Evolutionary conservation across 2,329 filamentous ascomycete genomes (phyloP).

Genomic region (Zymoseptoria tritici): DNA sequence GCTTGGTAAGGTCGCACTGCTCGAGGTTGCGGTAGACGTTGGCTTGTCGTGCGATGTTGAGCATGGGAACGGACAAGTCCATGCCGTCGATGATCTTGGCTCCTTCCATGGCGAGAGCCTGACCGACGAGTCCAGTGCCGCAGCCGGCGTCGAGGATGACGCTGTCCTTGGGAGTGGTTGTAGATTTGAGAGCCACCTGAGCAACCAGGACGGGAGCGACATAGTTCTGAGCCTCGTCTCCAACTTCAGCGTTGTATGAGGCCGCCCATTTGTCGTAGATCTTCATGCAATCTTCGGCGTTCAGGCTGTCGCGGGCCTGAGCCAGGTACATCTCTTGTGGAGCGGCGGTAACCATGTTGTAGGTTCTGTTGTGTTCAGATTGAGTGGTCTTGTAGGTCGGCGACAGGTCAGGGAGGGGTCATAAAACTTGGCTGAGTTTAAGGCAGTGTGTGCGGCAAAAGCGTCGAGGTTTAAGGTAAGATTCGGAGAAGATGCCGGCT

Average conservation of each 20-base stretch:
- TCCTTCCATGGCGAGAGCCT: conserved; percentile 39
- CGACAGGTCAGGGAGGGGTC: neutral
- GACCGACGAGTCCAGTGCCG: conserved; percentile 48
- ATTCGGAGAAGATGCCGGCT: neutral
- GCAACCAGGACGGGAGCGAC: conserved; percentile 28
- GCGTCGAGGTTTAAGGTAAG: neutral
- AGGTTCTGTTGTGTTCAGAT: neutral
- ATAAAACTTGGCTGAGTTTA: neutral
- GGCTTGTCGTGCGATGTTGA: conserved; percentile 44
- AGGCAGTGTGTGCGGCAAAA: neutral
- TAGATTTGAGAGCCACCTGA: neutral
- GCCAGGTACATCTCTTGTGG: neutral
- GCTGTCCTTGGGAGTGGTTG: conserved; percentile 15
- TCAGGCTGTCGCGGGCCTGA: neutral
- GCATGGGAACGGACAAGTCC: conserved; percentile 48
- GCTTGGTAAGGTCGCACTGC: conserved; percentile 41
- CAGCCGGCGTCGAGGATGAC: conserved; percentile 48
- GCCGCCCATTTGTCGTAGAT: conserved; percentile 44
- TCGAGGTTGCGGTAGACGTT: conserved; percentile 42
- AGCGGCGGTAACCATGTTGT: neutral
- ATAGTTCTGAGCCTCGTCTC: conserved; percentile 29
- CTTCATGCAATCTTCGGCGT: conserved; percentile 2
- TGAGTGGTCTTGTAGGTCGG: neutral
- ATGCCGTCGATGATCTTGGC: conserved; percentile 45
- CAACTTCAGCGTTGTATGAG: conserved; percentile 38